Base-by-base conservation (phyloP, 805 yeast species). In the Candida pseudofarinosa region DNA sequence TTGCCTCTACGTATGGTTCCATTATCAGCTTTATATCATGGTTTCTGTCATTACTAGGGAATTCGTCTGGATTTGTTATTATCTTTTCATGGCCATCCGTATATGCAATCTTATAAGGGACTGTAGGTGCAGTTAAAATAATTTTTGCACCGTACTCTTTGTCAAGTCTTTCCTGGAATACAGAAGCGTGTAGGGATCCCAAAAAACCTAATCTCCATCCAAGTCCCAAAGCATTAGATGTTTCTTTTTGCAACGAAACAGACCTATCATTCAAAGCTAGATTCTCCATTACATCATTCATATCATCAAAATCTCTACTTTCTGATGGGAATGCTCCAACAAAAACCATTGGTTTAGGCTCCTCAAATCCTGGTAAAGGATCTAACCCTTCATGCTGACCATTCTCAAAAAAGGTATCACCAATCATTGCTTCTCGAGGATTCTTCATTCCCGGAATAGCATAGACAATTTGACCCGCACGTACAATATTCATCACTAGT, bases 291-390 rank as follows among this genome's bases (percentile, higher is more conserved):
- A 89, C 84, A 54, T 93, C 98, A 56, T 93, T 95, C 71, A 91
- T 74, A 19, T 78, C 83, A 47, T 86, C 85, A 61, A 91, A 91
- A 54, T 91, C 96, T 0, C 84, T 76, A 3, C 96, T 96, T 55
- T 91, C 96, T 0, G 97, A 93, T 0, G 99, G 98, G 54, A 88
- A 91, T 0, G 98, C 99, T 12, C 98, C 98, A 38, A 91, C 95
- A 60, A 91, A 93, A 6, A 91, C 98, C 98, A 93, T 93, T 1
- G 98, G 97, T 62, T 93, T 90, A 1, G 95, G 90, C 54, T 88
- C 97, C 63, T 90, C 97, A 61, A 91, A 93, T 1, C 98, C 98
- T 1, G 95, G 96, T 19, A 91, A 71, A 1, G 97, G 83, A 48
- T 82, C 87, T 2, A 85, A 81, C 1, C 69, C 71, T 38, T 62